These are phyloP conservation scores for Lasiosphaeria ovina DNA, from an alignment of 495 filamentous ascomycete genomes.

Conservation along the genomic window DNA sequence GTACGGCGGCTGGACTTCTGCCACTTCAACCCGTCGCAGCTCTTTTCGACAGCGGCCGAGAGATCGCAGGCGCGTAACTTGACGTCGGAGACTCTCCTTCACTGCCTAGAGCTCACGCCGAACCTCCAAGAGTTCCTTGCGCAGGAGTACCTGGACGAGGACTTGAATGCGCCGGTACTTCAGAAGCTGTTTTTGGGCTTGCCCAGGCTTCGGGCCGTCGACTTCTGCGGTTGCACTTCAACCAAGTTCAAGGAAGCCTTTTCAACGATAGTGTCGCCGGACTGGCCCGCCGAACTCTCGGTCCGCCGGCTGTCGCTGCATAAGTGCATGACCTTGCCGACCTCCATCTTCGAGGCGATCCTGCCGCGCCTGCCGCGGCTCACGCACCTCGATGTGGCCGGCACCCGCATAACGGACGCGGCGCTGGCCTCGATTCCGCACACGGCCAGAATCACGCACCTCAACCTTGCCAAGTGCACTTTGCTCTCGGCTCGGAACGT, in stretches of 20 bases:
- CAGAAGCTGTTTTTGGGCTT: constrained; percentile 72
- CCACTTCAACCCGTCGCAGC: constrained; percentile 80
- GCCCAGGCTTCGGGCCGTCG: constrained; percentile 65
- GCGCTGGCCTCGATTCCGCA: constrained; percentile 70
- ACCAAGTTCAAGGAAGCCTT: constrained; percentile 63
- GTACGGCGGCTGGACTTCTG: constrained; percentile 84
- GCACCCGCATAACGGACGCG: constrained; percentile 72
- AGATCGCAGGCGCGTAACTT: constrained; percentile 78
- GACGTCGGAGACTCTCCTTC: constrained; percentile 70
- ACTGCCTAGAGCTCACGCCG: constrained; percentile 73
- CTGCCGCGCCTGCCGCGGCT: constrained; percentile 67
- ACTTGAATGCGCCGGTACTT: constrained; percentile 66
- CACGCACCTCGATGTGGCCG: constrained; percentile 78
- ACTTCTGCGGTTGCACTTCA: constrained; percentile 80
- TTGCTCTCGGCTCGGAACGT: constrained; percentile 63
- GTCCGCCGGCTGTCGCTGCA: constrained; percentile 73
- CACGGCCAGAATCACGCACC: constrained; percentile 71
- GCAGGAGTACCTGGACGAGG: constrained; percentile 82
- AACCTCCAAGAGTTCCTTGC: constrained; percentile 77
- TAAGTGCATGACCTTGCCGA: constrained; percentile 72
- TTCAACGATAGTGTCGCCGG: constrained; percentile 32
- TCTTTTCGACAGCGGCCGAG: constrained; percentile 78
- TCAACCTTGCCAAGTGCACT: constrained; percentile 77
- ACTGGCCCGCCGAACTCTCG: constrained; percentile 52
- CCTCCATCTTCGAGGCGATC: constrained; percentile 66